A percentile compares a stretch with the other conserved stretches of the same genome.
Evolutionary conservation across 805 yeast species (phyloP).

Genomic region (Metschnikowia cerradonensis): DNA sequence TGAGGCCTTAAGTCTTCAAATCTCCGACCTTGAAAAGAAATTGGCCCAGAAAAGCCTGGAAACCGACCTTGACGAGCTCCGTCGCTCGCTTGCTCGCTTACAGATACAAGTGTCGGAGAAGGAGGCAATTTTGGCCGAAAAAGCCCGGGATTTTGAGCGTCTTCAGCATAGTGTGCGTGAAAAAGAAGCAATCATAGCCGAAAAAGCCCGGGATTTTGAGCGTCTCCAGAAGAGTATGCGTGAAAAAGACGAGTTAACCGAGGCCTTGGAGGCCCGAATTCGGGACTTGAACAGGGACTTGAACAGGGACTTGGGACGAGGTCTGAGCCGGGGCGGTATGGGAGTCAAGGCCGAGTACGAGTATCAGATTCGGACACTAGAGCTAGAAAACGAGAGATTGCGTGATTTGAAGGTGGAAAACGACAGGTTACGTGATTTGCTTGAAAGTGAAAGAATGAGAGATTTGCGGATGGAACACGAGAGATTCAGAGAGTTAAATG

Average conservation of each 20-base stretch:
- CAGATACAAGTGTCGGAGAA: slow-evolving; percentile 23
- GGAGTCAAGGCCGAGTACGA: slow-evolving; percentile 8
- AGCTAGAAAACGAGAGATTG: slow-evolving; percentile 30
- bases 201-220: slow-evolving; percentile 17
- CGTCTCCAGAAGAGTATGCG: slow-evolving; percentile 18
- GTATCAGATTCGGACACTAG: slow-evolving; percentile 17
- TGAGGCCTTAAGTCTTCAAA: slow-evolving; percentile 32
- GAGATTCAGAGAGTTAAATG: slow-evolving; percentile 23
- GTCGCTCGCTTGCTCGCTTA: slow-evolving; percentile 34
- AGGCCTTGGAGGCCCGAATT: slow-evolving; percentile 30
- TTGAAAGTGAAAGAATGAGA: neutral
- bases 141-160: slow-evolving; percentile 17
- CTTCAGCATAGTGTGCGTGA: slow-evolving; percentile 10
- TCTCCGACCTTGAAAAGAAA: slow-evolving; percentile 32
- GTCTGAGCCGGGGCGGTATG: neutral
- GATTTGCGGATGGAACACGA: slow-evolving; percentile 15
- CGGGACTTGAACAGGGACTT: slow-evolving; percentile 22
- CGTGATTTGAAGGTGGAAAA: slow-evolving; percentile 26
- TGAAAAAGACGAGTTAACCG: slow-evolving; percentile 36
- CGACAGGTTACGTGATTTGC: slow-evolving; percentile 19
- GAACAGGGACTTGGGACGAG: slow-evolving; percentile 17
- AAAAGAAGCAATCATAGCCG: slow-evolving; percentile 17
- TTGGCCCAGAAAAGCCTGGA: slow-evolving; percentile 15
- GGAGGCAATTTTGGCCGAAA: slow-evolving; percentile 18
- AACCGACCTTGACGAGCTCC: slow-evolving; percentile 12